phyloP scores from a whole-genome alignment of 1,284 basidiomycete genomes.

The Apiotrichum gamsii region DNA sequence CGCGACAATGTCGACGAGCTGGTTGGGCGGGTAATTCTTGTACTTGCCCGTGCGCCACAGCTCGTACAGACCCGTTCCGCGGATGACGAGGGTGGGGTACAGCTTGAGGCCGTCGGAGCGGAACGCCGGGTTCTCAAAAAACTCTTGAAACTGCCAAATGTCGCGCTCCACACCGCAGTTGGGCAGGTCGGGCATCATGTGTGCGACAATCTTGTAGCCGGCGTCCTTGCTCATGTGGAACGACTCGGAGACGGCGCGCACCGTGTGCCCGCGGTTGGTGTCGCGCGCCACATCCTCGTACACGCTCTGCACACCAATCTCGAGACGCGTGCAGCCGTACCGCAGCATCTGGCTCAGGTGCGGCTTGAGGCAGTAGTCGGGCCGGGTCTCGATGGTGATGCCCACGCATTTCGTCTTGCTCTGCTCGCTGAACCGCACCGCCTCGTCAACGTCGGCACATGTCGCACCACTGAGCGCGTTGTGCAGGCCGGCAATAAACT shows the following conservation, averaged over 20 bases:
- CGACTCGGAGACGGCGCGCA: slow-evolving; percentile 92
- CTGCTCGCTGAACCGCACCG: slow-evolving; percentile 94
- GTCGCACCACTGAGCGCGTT: slow-evolving; percentile 96
- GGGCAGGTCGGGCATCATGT: slow-evolving; percentile 97
- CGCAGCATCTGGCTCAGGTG: slow-evolving; percentile 98
- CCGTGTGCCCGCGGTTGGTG: slow-evolving; percentile 96
- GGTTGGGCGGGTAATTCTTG: slow-evolving; percentile 98
- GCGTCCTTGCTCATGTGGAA: slow-evolving; percentile 99
- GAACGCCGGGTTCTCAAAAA: slow-evolving; percentile 98
- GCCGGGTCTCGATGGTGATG: slow-evolving; percentile 97
- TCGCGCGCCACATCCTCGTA: slow-evolving; percentile 99
- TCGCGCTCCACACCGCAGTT: slow-evolving; percentile 97
- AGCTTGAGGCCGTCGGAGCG: slow-evolving; percentile 96
- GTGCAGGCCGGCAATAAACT: slow-evolving; percentile 93
- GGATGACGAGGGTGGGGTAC: slow-evolving; percentile 96
- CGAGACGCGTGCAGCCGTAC: slow-evolving; percentile 95
- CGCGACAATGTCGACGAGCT: slow-evolving; percentile 94
- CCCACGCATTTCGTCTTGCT: slow-evolving; percentile 98
- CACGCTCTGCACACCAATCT: slow-evolving; percentile 97
- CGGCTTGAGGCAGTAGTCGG: slow-evolving; percentile 95
- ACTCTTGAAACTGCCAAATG: slow-evolving; percentile 88
- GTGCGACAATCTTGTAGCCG: slow-evolving; percentile 97
- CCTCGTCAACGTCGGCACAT: slow-evolving; percentile 88
- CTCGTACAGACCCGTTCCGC: slow-evolving; percentile 95
- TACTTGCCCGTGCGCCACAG: slow-evolving; percentile 94